phyloP scores from a whole-genome alignment of 2,329 filamentous ascomycete genomes.

The Cladophialophora chaetospira region DNA sequence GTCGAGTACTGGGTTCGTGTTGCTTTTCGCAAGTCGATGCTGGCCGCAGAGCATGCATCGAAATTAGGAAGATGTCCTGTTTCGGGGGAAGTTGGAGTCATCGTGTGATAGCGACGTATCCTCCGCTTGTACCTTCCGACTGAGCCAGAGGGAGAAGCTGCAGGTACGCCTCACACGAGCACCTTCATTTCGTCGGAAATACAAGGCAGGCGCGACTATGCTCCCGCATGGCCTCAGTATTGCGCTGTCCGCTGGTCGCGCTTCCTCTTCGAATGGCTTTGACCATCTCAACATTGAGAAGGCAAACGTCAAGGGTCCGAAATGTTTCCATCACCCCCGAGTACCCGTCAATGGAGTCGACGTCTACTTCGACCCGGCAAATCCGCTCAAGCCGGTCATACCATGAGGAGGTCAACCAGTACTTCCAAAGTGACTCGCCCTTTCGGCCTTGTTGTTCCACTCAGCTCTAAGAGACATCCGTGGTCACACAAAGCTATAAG shows the following conservation, averaged over 20 bases:
- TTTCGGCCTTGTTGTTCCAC: background rate
- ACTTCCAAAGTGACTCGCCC: background rate
- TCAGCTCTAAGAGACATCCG: too few relatives aligned
- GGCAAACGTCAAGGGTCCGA: background rate
- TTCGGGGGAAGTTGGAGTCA: too few relatives aligned
- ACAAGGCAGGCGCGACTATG: too few relatives aligned
- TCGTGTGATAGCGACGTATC: too few relatives aligned
- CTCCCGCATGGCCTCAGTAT: too few relatives aligned
- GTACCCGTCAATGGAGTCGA: background rate
- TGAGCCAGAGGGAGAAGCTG: too few relatives aligned
- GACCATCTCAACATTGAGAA: too few relatives aligned
- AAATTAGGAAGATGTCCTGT: background rate
- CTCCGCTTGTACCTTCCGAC: too few relatives aligned
- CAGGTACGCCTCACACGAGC: background rate
- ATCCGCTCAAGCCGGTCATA: background rate
- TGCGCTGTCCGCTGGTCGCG: too few relatives aligned
- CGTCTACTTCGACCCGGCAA: background rate
- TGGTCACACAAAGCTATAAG: too few relatives aligned
- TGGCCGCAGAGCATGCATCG: background rate
- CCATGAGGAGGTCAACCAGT: background rate
- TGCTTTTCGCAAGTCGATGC: background rate
- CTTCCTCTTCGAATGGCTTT: too few relatives aligned
- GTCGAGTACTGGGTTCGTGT: background rate
- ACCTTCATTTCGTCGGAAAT: background rate
- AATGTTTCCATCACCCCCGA: background rate